phyloP scores from a whole-genome alignment of 2,329 filamentous ascomycete species.

The Akanthomyces uredinophilus region DNA sequence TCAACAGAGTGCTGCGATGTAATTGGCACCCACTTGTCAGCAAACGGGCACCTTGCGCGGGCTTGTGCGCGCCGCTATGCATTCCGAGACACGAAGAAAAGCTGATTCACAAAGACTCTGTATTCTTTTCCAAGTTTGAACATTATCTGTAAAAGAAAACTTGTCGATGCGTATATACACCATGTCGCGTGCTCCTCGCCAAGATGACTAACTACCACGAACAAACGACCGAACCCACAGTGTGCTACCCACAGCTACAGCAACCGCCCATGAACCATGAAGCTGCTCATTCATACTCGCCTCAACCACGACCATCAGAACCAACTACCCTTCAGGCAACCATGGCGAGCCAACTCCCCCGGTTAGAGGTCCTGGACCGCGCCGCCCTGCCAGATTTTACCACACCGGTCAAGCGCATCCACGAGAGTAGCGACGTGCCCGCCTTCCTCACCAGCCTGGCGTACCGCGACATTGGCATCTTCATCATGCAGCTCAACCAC shows the following conservation, averaged over 20 bases:
- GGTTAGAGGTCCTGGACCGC: conserved; percentile 45
- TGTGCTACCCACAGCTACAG: not conserved
- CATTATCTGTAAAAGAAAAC: not conserved
- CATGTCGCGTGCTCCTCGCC: not conserved
- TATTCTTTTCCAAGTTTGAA: no score
- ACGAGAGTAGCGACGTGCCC: conserved; percentile 75
- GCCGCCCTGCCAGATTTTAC: conserved; percentile 50
- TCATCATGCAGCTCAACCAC: conserved; percentile 84
- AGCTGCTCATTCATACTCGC: not conserved
- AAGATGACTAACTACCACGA: conserved; percentile 5
- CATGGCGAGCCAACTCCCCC: conserved; percentile 19
- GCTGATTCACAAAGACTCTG: not conserved
- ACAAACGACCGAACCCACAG: not conserved
- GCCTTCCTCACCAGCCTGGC: conserved; percentile 76
- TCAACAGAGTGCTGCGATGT: not conserved
- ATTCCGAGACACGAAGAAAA: not conserved
- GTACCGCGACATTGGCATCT: conserved; percentile 81
- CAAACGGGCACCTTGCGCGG: not conserved
- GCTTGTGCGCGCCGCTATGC: not conserved
- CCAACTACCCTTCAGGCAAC: not conserved
- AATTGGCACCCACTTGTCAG: not conserved
- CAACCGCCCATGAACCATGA: not conserved
- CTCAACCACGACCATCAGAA: not conserved
- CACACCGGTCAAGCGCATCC: conserved; percentile 72
- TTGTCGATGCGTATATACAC: not conserved